phyloP scores from a whole-genome alignment of 176 grass and related monocot species.

The Oryza coarctata region DNA sequence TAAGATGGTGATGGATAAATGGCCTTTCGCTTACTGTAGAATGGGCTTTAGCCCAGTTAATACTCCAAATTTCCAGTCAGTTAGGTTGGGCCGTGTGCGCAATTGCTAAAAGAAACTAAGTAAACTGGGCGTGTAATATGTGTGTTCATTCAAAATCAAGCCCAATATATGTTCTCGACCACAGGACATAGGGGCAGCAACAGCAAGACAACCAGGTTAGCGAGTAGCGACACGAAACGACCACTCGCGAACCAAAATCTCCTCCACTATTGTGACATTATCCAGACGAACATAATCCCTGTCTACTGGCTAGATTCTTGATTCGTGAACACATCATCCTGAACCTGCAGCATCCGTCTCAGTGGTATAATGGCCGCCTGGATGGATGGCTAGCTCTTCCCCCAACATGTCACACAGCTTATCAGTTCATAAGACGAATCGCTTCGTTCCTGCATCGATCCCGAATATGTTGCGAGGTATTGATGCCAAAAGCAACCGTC shows the following conservation, averaged over 20 bases:
- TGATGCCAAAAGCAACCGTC: not conserved
- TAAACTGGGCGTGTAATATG: too few relatives aligned
- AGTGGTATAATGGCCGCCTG: not conserved
- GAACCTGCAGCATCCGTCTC: not conserved
- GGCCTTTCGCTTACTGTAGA: too few relatives aligned
- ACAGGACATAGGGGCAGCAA: too few relatives aligned
- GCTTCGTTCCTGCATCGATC: not conserved
- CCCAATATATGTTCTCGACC: too few relatives aligned
- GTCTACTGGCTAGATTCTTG: not conserved
- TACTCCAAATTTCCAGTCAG: not conserved
- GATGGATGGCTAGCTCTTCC: conserved; percentile 5
- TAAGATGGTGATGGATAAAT: too few relatives aligned
- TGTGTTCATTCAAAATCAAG: too few relatives aligned
- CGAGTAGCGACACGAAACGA: too few relatives aligned
- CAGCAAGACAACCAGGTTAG: too few relatives aligned
- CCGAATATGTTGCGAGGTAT: not conserved
- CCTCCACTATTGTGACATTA: not conserved
- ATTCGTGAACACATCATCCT: not conserved
- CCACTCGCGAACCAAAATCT: too few relatives aligned
- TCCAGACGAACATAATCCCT: not conserved
- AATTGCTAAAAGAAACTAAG: too few relatives aligned
- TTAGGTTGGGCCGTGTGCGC: not conserved
- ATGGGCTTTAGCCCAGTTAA: too few relatives aligned
- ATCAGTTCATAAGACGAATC: not conserved
- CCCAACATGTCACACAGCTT: not conserved